Percentiles rank a stretch among this genome's conserved stretches.
Conservation (phyloP, 2,329 filamentous ascomycete species). For the Mollisiaceae sp. region DNA sequence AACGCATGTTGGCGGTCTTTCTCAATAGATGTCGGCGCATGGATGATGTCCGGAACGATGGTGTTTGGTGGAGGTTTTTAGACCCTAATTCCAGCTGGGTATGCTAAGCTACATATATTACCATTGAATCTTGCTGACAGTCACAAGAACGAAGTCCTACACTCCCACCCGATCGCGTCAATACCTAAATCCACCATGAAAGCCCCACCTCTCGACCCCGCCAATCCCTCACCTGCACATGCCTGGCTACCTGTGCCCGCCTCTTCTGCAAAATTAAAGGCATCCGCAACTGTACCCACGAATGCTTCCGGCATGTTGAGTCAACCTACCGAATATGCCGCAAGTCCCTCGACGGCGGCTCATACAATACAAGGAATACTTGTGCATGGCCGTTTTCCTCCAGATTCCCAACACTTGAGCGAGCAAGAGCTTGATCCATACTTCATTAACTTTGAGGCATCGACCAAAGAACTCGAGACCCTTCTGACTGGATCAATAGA, state of each 20-base stretch:
- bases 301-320: constrained; percentile 57
- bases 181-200: constrained; percentile 94
- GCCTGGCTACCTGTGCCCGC: constrained; percentile 86
- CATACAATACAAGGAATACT: constrained; percentile 64
- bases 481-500: constrained; percentile 93
- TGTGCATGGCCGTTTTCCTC: constrained; percentile 80
- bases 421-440: constrained; percentile 96
- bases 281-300: constrained; percentile 46
- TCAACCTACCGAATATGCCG: constrained; percentile 56
- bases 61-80: constrained; percentile 96
- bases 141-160: constrained; percentile 84
- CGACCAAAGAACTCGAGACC: constrained; percentile 88
- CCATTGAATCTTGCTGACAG: constrained; percentile 28
- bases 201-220: constrained; percentile 91
- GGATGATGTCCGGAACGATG: constrained; percentile 89
- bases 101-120: constrained; percentile 41
- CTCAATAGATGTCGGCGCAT: constrained; percentile 91
- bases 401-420: constrained; percentile 73
- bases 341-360: constrained; percentile 57
- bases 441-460: constrained; percentile 90
- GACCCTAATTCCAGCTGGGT: constrained; percentile 99
- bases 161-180: constrained; percentile 86
- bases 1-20: constrained; percentile 96
- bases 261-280: constrained; percentile 81
- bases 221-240: constrained; percentile 89